Evolutionary conservation across 2,329 filamentous ascomycete species (phyloP), one percentile per base, ranked within the genome.

Genomic region (Orbilia oligospora): DNA sequence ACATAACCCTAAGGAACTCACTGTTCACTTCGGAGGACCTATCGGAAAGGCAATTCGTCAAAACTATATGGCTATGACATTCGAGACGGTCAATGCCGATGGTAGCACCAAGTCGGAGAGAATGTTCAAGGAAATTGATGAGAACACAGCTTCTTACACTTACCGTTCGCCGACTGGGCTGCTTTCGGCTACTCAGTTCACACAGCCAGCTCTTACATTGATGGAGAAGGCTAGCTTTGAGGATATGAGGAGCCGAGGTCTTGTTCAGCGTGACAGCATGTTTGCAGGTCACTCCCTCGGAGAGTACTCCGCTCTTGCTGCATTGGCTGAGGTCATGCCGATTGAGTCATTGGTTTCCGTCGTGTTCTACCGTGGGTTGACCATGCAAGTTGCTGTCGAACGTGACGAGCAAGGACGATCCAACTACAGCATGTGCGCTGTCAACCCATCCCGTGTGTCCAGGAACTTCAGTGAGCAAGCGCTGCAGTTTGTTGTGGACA

Each of bases 191-290:
- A 99, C 96, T 3, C 96, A 99, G 84, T 99, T 99, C 87, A 99
- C 96, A 0, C 96, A 99, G 86, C 96, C 96, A 38, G 96, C 96
- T 64, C 87, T 99, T 82, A 99, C 96, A 0, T 89, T 99, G 63
- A 99, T 99, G 97, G 96, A 99, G 88, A 99, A 99, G 89, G 96
- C 96, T 76, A 97, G 93, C 83, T 99, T 99, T 82, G 96, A 98
- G 86, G 97, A 99, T 85, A 98, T 99, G 96, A 93, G 93, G 83
- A 89, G 94, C 82, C 98, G 97, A 89, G 96, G 97, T 79, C 90
- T 99, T 38, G 95, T 99, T 36, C 94, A 97, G 82, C 89, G 93
- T 76, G 95, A 98, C 87, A 97, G 93, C 89, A 97, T 92, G 81
- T 99, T 99, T 84, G 96, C 96, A 14, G 96, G 96, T 81, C 96